Evolutionary conservation across 495 filamentous ascomycete genomes (phyloP).

Genomic region (Penicillium cinerascens): DNA sequence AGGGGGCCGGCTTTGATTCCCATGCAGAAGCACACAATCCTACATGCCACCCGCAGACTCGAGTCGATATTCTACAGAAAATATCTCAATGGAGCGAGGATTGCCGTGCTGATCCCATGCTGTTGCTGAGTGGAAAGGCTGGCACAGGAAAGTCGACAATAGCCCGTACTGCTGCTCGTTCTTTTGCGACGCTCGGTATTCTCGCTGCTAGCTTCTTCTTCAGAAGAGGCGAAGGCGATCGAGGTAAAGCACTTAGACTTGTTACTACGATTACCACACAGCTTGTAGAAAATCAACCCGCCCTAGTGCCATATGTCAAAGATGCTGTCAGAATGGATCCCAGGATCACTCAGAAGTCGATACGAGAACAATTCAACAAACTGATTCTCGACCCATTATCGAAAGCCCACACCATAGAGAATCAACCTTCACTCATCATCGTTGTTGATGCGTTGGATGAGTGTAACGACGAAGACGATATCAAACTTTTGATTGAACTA

Average conservation of each 20-base stretch:
- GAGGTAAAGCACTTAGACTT: background rate
- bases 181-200: background rate
- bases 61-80: too few relatives aligned
- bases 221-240: background rate
- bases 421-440: background rate
- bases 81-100: too few relatives aligned
- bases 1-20: too few relatives aligned
- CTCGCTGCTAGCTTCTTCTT: conserved; percentile 4
- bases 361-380: background rate
- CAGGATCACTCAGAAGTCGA: background rate
- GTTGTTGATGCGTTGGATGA: background rate
- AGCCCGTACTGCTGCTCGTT: background rate
- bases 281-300: background rate
- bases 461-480: background rate
- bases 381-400: background rate
- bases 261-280: background rate
- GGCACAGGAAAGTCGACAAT: conserved; percentile 7
- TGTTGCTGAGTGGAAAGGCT: too few relatives aligned
- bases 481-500: too few relatives aligned
- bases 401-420: background rate
- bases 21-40: too few relatives aligned
- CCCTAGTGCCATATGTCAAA: background rate
- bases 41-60: too few relatives aligned
- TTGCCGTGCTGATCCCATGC: too few relatives aligned
- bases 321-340: background rate